Evolutionary conservation across 2,329 filamentous ascomycete genomes (phyloP).

Genomic region (Parafenestella ontariensis): DNA sequence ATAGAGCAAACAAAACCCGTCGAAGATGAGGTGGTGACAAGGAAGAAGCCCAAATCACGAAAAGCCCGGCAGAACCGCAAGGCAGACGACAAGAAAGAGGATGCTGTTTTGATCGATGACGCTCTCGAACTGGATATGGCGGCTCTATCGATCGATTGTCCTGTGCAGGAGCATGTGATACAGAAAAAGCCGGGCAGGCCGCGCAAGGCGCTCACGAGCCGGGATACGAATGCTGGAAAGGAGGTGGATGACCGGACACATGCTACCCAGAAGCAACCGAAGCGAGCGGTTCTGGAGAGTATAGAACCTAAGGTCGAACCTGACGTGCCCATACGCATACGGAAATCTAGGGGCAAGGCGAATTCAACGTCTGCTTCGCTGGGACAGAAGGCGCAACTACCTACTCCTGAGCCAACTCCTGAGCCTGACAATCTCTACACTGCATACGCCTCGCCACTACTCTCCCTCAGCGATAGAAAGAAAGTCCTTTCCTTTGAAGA

Average conservation of each 20-base stretch:
- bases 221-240: constrained; percentile 17
- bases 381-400: constrained; percentile 15
- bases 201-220: constrained; percentile 15
- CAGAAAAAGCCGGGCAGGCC: constrained; percentile 11
- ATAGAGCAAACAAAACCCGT: constrained; percentile 9
- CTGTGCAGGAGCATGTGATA: background rate
- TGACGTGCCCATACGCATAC: constrained; percentile 12
- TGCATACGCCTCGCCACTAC: constrained; percentile 33
- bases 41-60: constrained; percentile 6
- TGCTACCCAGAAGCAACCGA: constrained; percentile 1
- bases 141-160: constrained; percentile 4
- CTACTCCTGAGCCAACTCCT: constrained; percentile 28
- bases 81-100: constrained; percentile 8
- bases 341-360: constrained; percentile 16
- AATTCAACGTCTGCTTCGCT: constrained; percentile 15
- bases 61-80: constrained; percentile 3
- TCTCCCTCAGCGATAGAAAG: constrained; percentile 38
- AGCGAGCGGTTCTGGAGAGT: background rate
- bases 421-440: constrained; percentile 35
- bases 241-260: background rate
- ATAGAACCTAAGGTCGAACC: background rate
- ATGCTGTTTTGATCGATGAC: constrained; percentile 3
- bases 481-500: constrained; percentile 45
- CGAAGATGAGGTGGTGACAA: constrained; percentile 12
- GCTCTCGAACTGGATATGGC: constrained; percentile 8